A percentile compares a stretch with the other conserved stretches of the same genome.
Conservation (phyloP, 306 rosid genomes). For the Cucumis cinereus region DNA sequence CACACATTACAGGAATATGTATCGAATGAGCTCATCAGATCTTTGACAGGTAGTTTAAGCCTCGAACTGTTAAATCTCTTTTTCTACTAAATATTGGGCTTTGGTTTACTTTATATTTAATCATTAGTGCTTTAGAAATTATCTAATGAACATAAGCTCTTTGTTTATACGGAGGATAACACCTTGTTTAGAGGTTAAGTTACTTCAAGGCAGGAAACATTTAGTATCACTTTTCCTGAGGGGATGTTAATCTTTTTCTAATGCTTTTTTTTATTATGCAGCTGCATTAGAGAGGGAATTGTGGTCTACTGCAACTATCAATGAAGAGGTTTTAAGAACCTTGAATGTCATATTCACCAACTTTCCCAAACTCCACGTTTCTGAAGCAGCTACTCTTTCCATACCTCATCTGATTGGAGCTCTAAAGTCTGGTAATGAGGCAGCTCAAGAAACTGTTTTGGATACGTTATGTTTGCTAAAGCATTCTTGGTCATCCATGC, state of each 20-base stretch:
- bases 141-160: too few relatives aligned
- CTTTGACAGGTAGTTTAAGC: conserved; percentile 57
- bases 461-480: conserved; percentile 67
- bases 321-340: conserved; percentile 87
- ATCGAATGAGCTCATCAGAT: conserved; percentile 91
- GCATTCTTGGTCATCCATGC: conserved; percentile 95
- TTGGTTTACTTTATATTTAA: not conserved
- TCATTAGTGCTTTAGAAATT: not conserved
- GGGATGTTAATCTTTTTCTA: not conserved
- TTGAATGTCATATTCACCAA: conserved; percentile 74
- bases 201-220: not conserved
- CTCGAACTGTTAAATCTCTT: not conserved
- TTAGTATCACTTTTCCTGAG: not conserved
- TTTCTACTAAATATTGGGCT: not conserved
- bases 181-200: not conserved
- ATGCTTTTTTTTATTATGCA: conserved; percentile 27
- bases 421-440: conserved; percentile 76
- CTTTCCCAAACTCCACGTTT: conserved; percentile 84
- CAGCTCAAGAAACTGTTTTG: conserved; percentile 81
- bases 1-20: conserved; percentile 94
- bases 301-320: conserved; percentile 85
- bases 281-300: conserved; percentile 91
- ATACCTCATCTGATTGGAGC: conserved; percentile 93
- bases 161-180: too few relatives aligned
- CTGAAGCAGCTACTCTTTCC: conserved; percentile 93